Conservation (phyloP, 495 filamentous ascomycete species). For the Penicillium longicatenatum region DNA sequence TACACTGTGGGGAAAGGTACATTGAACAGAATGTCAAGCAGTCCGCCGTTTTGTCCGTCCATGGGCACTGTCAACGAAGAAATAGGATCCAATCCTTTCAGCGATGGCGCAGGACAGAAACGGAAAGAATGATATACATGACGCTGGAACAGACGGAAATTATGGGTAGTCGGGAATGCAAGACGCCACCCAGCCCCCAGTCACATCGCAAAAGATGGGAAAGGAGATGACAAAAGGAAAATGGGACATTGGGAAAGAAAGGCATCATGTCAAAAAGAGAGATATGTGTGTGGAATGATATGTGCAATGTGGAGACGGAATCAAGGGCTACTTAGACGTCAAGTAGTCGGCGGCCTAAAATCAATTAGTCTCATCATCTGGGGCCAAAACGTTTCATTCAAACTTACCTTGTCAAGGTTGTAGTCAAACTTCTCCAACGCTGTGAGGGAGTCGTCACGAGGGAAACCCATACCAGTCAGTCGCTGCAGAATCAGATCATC, state of each 20-base stretch:
- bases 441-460: conserved; percentile 71
- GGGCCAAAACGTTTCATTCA: conserved; percentile 5
- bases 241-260: conserved; percentile 20
- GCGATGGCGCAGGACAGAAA: conserved; percentile 12
- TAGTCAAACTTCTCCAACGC: conserved; percentile 95
- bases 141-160: conserved; percentile 20
- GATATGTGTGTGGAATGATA: conserved; percentile 14
- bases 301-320: conserved; percentile 1
- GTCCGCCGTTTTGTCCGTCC: conserved; percentile 6
- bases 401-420: conserved; percentile 86
- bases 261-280: conserved; percentile 6
- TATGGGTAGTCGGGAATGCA: conserved; percentile 1
- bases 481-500: conserved; percentile 92
- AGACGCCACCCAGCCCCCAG: neutral
- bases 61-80: conserved; percentile 1
- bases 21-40: conserved; percentile 4
- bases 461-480: conserved; percentile 89
- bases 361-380: conserved; percentile 5
- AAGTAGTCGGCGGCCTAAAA: conserved; percentile 45
- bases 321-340: conserved; percentile 31
- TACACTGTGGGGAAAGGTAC: conserved; percentile 13
- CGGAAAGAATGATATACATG: conserved; percentile 26
- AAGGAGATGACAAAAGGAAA: conserved; percentile 7
- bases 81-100: conserved; percentile 6
- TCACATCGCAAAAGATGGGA: conserved; percentile 7